phyloP scores from a whole-genome alignment of 1,284 basidiomycete genomes.

The Ceratobasidium sp. region DNA sequence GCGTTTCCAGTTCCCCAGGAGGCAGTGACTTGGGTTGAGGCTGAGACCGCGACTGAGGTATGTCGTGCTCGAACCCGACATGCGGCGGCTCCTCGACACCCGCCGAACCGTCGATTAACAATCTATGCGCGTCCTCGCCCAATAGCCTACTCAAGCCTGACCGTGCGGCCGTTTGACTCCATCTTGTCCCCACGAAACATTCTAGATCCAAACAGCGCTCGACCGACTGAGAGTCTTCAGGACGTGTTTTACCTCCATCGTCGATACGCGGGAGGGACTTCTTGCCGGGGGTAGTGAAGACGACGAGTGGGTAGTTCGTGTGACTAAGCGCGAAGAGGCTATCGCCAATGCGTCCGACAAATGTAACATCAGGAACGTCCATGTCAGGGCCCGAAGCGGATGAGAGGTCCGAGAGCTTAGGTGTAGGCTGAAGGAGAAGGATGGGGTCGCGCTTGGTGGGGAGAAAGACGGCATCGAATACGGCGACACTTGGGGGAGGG shows the following conservation, averaged over 20 bases:
- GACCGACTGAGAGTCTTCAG: slow-evolving; percentile 33
- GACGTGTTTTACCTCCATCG: slow-evolving; percentile 33
- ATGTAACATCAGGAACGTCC: slow-evolving; percentile 67
- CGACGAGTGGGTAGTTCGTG: slow-evolving; percentile 77
- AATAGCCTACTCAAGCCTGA: slow-evolving; percentile 48
- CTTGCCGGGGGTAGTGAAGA: slow-evolving; percentile 63
- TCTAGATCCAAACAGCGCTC: slow-evolving; percentile 45
- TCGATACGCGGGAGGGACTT: slow-evolving; percentile 40
- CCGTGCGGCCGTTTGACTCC: slow-evolving; percentile 45
- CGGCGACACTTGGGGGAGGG: slow-evolving; percentile 69
- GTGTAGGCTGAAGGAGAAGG: slow-evolving; percentile 82
- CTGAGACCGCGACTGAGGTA: slow-evolving; percentile 11
- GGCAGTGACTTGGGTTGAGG: slow-evolving; percentile 43
- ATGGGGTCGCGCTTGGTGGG: slow-evolving; percentile 69
- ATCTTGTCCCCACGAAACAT: slow-evolving; percentile 50
- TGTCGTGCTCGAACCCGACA: neutral
- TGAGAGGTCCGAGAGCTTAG: slow-evolving; percentile 69
- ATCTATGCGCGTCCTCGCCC: slow-evolving; percentile 25
- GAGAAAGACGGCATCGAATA: slow-evolving; percentile 78
- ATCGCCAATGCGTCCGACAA: slow-evolving; percentile 77
- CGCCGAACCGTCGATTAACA: slow-evolving; percentile 56
- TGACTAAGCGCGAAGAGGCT: slow-evolving; percentile 85
- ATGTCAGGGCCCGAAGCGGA: slow-evolving; percentile 50
- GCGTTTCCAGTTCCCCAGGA: slow-evolving; percentile 30
- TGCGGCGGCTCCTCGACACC: slow-evolving; percentile 43